Conservation (phyloP, 169 alveolate genomes). For the Perkinsus marinus region DNA sequence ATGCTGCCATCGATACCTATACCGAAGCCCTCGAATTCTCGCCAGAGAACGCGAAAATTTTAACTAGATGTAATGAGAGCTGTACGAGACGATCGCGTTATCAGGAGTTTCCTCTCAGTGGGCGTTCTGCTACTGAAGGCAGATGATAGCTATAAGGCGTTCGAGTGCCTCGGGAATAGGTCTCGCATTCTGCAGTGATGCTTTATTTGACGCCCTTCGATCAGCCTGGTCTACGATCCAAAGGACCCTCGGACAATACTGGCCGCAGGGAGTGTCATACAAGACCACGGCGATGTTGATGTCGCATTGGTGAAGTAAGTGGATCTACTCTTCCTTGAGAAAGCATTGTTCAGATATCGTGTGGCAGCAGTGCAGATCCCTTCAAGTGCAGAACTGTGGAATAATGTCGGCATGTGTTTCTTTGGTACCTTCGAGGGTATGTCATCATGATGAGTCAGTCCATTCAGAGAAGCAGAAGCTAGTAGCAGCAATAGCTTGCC, state of each 20-base stretch:
- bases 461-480: constrained; percentile 35
- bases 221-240: constrained; percentile 53
- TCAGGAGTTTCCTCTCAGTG: background rate
- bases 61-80: constrained; percentile 21
- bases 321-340: constrained; percentile 27
- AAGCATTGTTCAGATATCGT: constrained; percentile 51
- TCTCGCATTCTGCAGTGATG: background rate
- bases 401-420: constrained; percentile 76
- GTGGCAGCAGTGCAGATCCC: constrained; percentile 61
- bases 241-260: constrained; percentile 59
- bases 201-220: background rate
- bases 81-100: background rate
- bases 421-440: constrained; percentile 31
- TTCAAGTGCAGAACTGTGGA: constrained; percentile 69
- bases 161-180: constrained; percentile 46
- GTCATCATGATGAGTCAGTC: background rate
- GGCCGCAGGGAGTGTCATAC: constrained; percentile 65
- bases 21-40: constrained; percentile 56
- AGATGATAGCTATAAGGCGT: constrained; percentile 43
- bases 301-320: background rate
- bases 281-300: constrained; percentile 38
- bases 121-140: background rate
- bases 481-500: constrained; percentile 66
- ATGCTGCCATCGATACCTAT: constrained; percentile 60
- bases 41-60: constrained; percentile 61